These are phyloP conservation scores for Sechiopsis laciniata DNA, from an alignment of 306 rosid genomes.

Conservation along the genomic window DNA sequence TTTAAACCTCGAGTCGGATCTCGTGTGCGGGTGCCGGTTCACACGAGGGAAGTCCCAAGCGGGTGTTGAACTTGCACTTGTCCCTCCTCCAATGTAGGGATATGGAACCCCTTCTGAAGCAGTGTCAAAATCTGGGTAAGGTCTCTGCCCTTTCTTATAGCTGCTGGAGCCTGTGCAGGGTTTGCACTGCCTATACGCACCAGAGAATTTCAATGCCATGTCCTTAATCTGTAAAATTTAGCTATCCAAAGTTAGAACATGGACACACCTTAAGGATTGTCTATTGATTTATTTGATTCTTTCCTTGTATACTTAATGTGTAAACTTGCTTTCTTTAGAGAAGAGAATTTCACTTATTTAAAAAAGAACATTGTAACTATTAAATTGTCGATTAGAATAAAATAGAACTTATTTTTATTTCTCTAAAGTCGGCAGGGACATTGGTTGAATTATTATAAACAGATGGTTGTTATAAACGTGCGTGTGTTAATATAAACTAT, in stretches of 20 bases:
- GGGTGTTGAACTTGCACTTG: slow-evolving; percentile 73
- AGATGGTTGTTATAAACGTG: too few relatives aligned
- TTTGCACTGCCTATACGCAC: slow-evolving; percentile 62
- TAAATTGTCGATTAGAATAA: too few relatives aligned
- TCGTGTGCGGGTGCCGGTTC: slow-evolving; percentile 35
- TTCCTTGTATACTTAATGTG: too few relatives aligned
- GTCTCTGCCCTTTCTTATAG: slow-evolving; percentile 53
- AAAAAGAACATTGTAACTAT: too few relatives aligned
- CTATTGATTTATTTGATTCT: too few relatives aligned
- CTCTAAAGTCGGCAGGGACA: too few relatives aligned
- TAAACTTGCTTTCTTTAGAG: too few relatives aligned
- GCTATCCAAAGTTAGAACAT: background rate
- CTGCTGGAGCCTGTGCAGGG: slow-evolving; percentile 66
- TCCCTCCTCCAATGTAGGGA: slow-evolving; percentile 63
- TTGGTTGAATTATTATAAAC: too few relatives aligned
- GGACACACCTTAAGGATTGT: background rate
- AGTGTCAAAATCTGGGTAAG: slow-evolving; percentile 61
- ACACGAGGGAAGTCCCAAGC: slow-evolving; percentile 73
- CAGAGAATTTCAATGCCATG: slow-evolving; percentile 76
- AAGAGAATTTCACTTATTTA: too few relatives aligned
- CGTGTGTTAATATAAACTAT: too few relatives aligned
- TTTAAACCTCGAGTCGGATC: slow-evolving; percentile 54
- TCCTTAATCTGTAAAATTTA: slow-evolving; percentile 65
- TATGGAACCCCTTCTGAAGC: slow-evolving; percentile 77
- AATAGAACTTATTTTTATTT: too few relatives aligned